Conservation (phyloP, 2,329 filamentous ascomycete genomes). For the Penicillium rolfsii region DNA sequence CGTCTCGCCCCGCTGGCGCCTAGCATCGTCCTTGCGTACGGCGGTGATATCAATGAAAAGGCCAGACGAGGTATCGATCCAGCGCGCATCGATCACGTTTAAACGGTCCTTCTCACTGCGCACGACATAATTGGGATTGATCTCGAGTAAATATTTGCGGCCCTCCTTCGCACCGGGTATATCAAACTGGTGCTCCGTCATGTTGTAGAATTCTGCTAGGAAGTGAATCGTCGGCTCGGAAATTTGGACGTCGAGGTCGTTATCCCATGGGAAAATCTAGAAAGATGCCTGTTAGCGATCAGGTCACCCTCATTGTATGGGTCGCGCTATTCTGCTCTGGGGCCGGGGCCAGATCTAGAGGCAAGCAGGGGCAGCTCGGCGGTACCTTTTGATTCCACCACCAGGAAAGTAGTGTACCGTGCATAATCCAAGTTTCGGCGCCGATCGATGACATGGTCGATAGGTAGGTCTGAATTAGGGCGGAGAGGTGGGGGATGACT, state of each 20-base stretch:
- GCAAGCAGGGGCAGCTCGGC: neutral
- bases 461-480: constrained; percentile 60
- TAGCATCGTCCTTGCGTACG: constrained; percentile 52
- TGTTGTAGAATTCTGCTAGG: constrained; percentile 63
- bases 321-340: no score
- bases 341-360: no score
- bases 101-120: constrained; percentile 49
- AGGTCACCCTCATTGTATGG: neutral
- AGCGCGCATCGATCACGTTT: constrained; percentile 64
- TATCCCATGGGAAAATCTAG: constrained; percentile 64
- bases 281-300: constrained; percentile 5
- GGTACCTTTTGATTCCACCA: constrained; percentile 62
- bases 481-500: constrained; percentile 53
- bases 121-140: constrained; percentile 60
- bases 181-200: constrained; percentile 59
- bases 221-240: constrained; percentile 59
- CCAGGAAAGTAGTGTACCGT: constrained; percentile 64
- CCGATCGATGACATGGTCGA: constrained; percentile 60
- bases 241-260: constrained; percentile 63
- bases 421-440: constrained; percentile 66
- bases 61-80: constrained; percentile 63
- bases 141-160: constrained; percentile 59
- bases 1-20: constrained; percentile 41
- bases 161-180: constrained; percentile 41
- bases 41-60: constrained; percentile 66